phyloP scores from a whole-genome alignment of 2,329 filamentous ascomycete species.

The Fusarium caatingaense region DNA sequence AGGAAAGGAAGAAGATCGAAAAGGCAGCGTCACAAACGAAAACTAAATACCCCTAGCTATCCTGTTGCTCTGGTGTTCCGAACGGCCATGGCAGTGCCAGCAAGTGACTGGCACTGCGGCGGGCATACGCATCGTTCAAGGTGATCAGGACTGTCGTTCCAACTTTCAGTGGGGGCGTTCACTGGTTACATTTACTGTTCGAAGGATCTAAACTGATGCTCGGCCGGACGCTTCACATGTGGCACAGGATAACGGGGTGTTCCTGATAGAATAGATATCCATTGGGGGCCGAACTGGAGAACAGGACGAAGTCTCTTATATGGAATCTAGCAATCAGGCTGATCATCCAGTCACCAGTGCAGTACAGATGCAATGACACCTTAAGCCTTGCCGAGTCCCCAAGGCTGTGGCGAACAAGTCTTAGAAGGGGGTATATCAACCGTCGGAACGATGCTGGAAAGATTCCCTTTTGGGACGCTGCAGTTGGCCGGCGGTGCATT shows the following conservation, averaged over 20 bases:
- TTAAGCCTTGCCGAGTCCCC: neutral
- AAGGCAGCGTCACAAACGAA: neutral
- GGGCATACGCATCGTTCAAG: conserved; percentile 16
- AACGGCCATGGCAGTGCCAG: conserved; percentile 15
- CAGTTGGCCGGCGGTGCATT: conserved; percentile 7
- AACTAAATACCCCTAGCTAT: neutral
- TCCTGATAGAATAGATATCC: neutral
- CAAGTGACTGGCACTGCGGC: conserved; percentile 23
- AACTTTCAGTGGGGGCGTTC: conserved; percentile 1
- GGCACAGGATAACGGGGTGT: conserved; percentile 12
- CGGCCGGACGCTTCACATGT: conserved; percentile 3
- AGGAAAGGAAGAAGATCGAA: neutral
- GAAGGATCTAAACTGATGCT: neutral
- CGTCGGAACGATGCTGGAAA: conserved; percentile 4
- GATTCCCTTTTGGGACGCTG: conserved; percentile 21
- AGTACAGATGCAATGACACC: conserved; percentile 3
- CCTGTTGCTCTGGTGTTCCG: neutral
- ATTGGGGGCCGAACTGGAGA: conserved; percentile 8
- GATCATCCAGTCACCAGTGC: neutral
- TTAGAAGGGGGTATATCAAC: neutral
- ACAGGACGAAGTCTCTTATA: neutral
- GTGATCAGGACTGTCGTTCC: neutral
- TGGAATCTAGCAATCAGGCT: conserved; percentile 9
- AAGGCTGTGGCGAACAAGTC: neutral
- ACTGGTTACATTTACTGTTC: neutral